phyloP scores from a whole-genome alignment of 2,329 filamentous ascomycete species.

The Alternaria alternata region DNA sequence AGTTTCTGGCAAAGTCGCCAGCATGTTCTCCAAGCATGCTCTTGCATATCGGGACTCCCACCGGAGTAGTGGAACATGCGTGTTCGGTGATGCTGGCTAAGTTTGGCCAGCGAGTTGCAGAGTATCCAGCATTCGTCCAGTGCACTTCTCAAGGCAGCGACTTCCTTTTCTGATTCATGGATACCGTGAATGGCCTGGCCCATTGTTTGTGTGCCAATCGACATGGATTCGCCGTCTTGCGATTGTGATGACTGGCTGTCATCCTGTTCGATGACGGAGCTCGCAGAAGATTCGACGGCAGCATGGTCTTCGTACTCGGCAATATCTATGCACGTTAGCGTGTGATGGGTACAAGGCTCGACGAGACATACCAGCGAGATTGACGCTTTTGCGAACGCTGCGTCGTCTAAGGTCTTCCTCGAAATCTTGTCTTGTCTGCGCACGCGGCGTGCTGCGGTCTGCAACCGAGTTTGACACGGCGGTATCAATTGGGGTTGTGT shows the following conservation, averaged over 20 bases:
- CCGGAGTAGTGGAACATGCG: conserved; percentile 79
- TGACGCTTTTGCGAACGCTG: conserved; percentile 70
- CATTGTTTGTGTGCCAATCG: conserved; percentile 49
- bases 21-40: conserved; percentile 91
- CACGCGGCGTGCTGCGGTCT: conserved; percentile 80
- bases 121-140: conserved; percentile 91
- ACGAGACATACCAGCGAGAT: conserved; percentile 72
- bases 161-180: conserved; percentile 68
- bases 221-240: conserved; percentile 35
- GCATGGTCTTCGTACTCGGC: conserved; percentile 54
- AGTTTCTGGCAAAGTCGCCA: conserved; percentile 92
- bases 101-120: conserved; percentile 86
- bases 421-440: conserved; percentile 82
- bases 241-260: conserved; percentile 44
- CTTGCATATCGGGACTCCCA: conserved; percentile 74
- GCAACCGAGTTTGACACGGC: conserved; percentile 61
- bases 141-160: conserved; percentile 75
- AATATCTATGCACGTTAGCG: conserved; percentile 52
- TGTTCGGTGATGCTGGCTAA: conserved; percentile 84
- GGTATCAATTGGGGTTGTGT: conserved; percentile 78
- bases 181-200: conserved; percentile 64
- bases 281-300: conserved; percentile 38
- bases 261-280: conserved; percentile 45
- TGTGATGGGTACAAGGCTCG: conserved; percentile 18
- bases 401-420: conserved; percentile 63